Evolutionary conservation across 1,284 basidiomycete genomes (phyloP).

Genomic region (Ceratobasidium theobromae): DNA sequence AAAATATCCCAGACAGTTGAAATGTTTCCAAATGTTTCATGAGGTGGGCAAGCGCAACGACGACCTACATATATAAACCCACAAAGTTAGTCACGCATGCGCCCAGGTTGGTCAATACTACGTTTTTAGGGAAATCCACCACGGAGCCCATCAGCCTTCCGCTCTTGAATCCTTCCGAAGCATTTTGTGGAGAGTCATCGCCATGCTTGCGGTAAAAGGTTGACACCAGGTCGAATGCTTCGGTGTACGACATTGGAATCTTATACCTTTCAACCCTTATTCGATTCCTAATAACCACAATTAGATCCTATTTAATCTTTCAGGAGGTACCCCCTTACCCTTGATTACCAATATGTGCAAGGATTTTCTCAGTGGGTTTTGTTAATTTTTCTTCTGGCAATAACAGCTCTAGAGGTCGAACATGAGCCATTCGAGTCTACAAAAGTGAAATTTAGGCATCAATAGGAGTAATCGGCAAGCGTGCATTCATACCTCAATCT

Average conservation of each 20-base stretch:
- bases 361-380: conserved; percentile 73
- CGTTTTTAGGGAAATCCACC: conserved; percentile 66
- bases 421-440: conserved; percentile 80
- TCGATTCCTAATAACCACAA: conserved; percentile 43
- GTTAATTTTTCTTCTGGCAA: conserved; percentile 65
- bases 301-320: not conserved
- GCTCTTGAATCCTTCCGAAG: conserved; percentile 54
- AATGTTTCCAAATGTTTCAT: conserved; percentile 78
- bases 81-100: too few species aligned
- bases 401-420: conserved; percentile 81
- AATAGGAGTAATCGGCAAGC: not conserved
- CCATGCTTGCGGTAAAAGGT: conserved; percentile 65
- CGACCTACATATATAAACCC: conserved; percentile 47
- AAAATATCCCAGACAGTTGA: conserved; percentile 71
- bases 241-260: conserved; percentile 59
- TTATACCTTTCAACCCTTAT: conserved; percentile 66
- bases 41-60: conserved; percentile 75
- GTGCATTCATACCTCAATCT: conserved; percentile 68
- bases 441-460: not conserved
- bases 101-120: conserved; percentile 30
- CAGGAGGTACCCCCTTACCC: conserved; percentile 38
- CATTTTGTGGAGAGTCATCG: conserved; percentile 35
- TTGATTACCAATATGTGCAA: conserved; percentile 66
- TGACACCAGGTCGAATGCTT: conserved; percentile 73
- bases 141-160: conserved; percentile 64